phyloP scores from a whole-genome alignment of 2,329 filamentous ascomycete species.

The Penicillium sp. region DNA sequence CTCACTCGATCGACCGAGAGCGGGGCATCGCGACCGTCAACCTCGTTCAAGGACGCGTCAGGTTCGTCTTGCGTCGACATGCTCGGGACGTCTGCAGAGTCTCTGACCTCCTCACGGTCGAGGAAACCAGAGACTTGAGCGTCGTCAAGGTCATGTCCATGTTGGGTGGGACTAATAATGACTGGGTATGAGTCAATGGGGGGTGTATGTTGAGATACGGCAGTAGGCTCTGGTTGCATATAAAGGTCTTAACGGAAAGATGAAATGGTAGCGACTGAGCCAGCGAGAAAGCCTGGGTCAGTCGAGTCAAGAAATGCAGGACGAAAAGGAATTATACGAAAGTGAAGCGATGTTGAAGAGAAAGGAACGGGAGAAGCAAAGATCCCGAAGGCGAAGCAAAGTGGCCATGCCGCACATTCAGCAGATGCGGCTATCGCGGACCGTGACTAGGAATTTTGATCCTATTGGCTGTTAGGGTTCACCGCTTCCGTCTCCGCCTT shows the following conservation, averaged over 20 bases:
- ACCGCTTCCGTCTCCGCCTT: background rate
- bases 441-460: background rate
- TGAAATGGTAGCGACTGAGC: slow-evolving; percentile 53
- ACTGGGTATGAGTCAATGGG: slow-evolving; percentile 39
- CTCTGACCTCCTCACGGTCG: slow-evolving; percentile 41
- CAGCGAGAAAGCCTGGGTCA: slow-evolving; percentile 49
- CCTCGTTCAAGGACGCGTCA: slow-evolving; percentile 25
- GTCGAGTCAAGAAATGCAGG: slow-evolving; percentile 34
- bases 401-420: slow-evolving; percentile 17
- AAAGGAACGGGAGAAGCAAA: slow-evolving; percentile 2
- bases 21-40: slow-evolving; percentile 21
- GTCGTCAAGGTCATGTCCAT: slow-evolving; percentile 56
- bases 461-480: background rate
- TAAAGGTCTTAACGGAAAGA: slow-evolving; percentile 47
- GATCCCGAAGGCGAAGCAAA: slow-evolving; percentile 14
- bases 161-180: slow-evolving; percentile 49
- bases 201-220: slow-evolving; percentile 48
- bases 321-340: slow-evolving; percentile 9
- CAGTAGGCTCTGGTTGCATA: slow-evolving; percentile 63
- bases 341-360: slow-evolving; percentile 11
- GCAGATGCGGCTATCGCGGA: background rate
- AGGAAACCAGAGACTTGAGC: slow-evolving; percentile 44
- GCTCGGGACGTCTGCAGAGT: slow-evolving; percentile 25
- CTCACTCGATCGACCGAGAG: slow-evolving; percentile 50
- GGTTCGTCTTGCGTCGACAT: slow-evolving; percentile 20